Conservation (phyloP, 177 flowering plant genomes). For the Vitis hybrid region DNA sequence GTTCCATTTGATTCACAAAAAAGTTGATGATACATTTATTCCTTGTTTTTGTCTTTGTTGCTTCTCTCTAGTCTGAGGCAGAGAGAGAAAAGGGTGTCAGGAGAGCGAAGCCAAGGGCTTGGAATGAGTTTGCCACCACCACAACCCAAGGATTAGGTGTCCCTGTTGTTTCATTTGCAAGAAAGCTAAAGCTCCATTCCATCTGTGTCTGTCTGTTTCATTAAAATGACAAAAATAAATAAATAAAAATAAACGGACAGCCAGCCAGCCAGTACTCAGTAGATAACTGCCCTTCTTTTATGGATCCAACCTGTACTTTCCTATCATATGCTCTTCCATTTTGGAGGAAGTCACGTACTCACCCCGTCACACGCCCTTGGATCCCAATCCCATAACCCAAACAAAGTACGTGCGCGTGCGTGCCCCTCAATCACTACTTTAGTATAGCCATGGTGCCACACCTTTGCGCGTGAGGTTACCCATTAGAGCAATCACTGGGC, state of each 20-base stretch:
- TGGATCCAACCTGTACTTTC: slow-evolving; percentile 21
- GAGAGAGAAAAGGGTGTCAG: too few species aligned
- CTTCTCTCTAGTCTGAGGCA: too few species aligned
- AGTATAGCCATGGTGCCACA: too few species aligned
- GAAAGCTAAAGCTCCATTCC: slow-evolving; percentile 27
- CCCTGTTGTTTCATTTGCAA: slow-evolving; percentile 32
- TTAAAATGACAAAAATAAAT: slow-evolving; percentile 17
- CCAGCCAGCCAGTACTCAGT: slow-evolving; percentile 17
- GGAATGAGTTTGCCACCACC: slow-evolving; percentile 14
- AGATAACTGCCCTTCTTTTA: slow-evolving; percentile 24
- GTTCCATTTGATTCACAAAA: too few species aligned
- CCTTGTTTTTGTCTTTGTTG: too few species aligned
- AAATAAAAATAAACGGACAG: slow-evolving; percentile 26
- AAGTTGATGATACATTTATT: too few species aligned
- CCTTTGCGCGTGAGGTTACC: too few species aligned
- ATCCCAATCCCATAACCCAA: too few species aligned
- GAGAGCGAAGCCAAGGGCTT: background rate
- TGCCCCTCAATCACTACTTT: too few species aligned
- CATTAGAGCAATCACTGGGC: too few species aligned
- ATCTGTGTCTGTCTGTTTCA: slow-evolving; percentile 22
- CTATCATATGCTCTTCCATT: background rate
- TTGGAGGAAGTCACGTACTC: background rate
- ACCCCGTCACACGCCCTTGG: too few species aligned
- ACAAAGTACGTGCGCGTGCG: too few species aligned
- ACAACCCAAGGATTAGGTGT: slow-evolving; percentile 22